These are phyloP conservation scores for Aureobasidium melanogenum DNA, from an alignment of 2,329 filamentous ascomycete genomes.

Conservation along the genomic window DNA sequence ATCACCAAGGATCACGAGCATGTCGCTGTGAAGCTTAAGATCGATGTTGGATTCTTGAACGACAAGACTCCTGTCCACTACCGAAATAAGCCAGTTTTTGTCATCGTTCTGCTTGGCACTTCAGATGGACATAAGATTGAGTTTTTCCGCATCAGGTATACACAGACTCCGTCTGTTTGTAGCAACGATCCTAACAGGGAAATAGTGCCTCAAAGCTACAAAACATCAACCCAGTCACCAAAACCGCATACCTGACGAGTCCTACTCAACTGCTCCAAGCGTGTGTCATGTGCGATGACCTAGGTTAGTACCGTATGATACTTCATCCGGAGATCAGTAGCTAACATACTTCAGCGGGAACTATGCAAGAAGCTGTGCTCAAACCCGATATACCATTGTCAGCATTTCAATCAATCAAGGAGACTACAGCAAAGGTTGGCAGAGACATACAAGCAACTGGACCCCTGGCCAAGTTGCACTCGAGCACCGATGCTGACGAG, in stretches of 20 bases:
- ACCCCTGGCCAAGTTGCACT: conserved; percentile 13
- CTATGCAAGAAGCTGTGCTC: conserved; percentile 44
- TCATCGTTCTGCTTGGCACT: conserved; percentile 67
- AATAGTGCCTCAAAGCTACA: conserved; percentile 55
- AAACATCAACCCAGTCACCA: conserved; percentile 51
- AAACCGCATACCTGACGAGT: conserved; percentile 47
- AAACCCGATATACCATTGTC: conserved; percentile 40
- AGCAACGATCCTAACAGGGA: conserved; percentile 10
- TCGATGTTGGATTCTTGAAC: conserved; percentile 64
- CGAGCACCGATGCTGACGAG: conserved; percentile 26
- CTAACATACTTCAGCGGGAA: conserved; percentile 39
- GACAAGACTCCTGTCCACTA: conserved; percentile 52
- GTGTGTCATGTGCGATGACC: conserved; percentile 74
- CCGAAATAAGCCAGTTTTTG: conserved; percentile 53
- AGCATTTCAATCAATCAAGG: conserved; percentile 32
- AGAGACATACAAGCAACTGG: conserved; percentile 30
- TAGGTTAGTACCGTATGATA: conserved; percentile 42
- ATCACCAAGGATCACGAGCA: conserved; percentile 30
- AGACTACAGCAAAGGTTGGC: conserved; percentile 38
- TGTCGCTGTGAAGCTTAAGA: conserved; percentile 54
- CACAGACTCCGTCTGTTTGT: not conserved
- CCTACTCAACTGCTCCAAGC: conserved; percentile 54
- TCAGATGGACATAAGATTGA: conserved; percentile 61
- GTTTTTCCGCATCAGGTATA: conserved; percentile 53
- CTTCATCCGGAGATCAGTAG: not conserved